Conservation (phyloP, 139 green algal genomes). For the Bryopsis sp. region DNA sequence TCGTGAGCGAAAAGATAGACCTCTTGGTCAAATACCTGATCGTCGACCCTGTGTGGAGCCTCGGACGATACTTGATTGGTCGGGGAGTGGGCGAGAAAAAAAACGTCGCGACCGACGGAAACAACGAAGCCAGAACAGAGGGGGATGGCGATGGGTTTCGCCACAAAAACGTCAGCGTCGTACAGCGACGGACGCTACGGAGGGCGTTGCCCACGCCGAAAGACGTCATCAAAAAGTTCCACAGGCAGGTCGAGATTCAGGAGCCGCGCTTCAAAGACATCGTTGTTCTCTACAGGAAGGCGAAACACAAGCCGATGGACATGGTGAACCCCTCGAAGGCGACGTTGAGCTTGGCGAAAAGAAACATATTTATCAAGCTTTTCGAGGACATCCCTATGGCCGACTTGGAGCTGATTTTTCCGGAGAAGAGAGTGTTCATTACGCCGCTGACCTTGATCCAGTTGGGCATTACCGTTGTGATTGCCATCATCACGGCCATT, state of each 20-base stretch:
- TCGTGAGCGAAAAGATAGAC: slow-evolving; percentile 69
- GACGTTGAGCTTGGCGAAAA: slow-evolving; percentile 23
- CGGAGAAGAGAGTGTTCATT: slow-evolving; percentile 52
- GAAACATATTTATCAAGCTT: slow-evolving; percentile 63
- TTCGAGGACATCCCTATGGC: slow-evolving; percentile 66
- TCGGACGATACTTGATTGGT: slow-evolving; percentile 20
- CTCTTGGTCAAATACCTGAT: slow-evolving; percentile 48
- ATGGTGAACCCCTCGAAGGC: not conserved
- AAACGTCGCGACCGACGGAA: not conserved
- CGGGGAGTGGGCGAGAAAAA: not conserved
- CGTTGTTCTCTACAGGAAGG: slow-evolving; percentile 58
- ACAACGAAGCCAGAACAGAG: not conserved
- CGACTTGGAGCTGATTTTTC: slow-evolving; percentile 73
- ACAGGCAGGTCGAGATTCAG: slow-evolving; percentile 39
- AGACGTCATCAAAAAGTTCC: slow-evolving; percentile 39
- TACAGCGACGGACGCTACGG: slow-evolving; percentile 36
- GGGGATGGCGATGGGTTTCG: not conserved
- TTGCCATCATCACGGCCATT: slow-evolving; percentile 26
- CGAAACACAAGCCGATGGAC: slow-evolving; percentile 4
- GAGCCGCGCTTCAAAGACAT: slow-evolving; percentile 64
- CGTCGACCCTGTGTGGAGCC: slow-evolving; percentile 25
- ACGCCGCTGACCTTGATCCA: slow-evolving; percentile 37
- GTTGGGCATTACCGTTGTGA: slow-evolving; percentile 35
- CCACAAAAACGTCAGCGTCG: slow-evolving; percentile 19
- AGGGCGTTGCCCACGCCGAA: slow-evolving; percentile 37